A percentile compares a stretch with the other conserved stretches of the same genome.
Conservation (phyloP, 2,329 filamentous ascomycete genomes). For the Colletotrichum australisinense region DNA sequence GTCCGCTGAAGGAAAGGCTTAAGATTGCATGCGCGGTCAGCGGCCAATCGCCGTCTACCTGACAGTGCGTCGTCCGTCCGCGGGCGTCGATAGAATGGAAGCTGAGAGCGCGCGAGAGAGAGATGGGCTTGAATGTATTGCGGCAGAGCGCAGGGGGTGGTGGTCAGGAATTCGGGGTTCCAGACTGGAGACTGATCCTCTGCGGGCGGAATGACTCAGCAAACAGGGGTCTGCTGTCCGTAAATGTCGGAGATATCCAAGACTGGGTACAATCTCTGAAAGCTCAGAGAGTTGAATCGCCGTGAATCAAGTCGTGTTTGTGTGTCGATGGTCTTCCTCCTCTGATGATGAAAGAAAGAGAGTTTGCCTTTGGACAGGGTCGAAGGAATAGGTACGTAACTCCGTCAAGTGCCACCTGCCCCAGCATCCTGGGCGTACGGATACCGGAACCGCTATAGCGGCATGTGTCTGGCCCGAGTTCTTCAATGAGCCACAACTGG, state of each 20-base stretch:
- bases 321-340: not conserved
- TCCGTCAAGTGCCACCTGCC: conserved; percentile 11
- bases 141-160: not conserved
- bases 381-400: conserved; percentile 27
- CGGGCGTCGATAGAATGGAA: conserved; percentile 3
- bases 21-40: conserved; percentile 22
- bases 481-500: not conserved
- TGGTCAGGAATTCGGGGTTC: conserved; percentile 14
- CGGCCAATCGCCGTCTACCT: conserved; percentile 14
- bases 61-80: conserved; percentile 24
- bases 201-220: conserved; percentile 27
- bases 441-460: not conserved
- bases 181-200: not conserved
- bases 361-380: conserved; percentile 23
- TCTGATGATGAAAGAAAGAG: conserved; percentile 31
- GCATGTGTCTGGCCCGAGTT: not conserved
- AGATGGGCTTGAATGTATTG: too few species aligned
- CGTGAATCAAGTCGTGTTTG: not conserved
- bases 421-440: not conserved
- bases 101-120: conserved; percentile 8
- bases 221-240: conserved; percentile 4
- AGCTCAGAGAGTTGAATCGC: not conserved
- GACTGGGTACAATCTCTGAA: not conserved
- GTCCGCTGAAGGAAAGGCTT: conserved; percentile 18
- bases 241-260: not conserved